Conservation (phyloP, 1,284 basidiomycete species). For the Sporisorium graminicola region DNA sequence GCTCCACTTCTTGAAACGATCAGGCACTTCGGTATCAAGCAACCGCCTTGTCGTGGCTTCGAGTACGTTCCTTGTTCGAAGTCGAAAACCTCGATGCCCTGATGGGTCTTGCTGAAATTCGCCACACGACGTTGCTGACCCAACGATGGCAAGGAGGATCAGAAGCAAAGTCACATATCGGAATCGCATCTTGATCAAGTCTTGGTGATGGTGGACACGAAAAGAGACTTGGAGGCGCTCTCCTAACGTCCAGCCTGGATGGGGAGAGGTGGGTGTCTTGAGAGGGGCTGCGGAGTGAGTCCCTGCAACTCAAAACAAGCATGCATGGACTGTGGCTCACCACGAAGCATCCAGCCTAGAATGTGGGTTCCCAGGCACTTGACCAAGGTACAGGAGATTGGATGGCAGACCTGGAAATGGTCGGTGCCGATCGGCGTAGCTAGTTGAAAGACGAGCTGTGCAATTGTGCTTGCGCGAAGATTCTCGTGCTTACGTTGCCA, state of each 20-base stretch:
- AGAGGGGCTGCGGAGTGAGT: background rate
- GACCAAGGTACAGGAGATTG: background rate
- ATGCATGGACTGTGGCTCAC: too few species aligned
- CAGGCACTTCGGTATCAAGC: slow-evolving; percentile 22
- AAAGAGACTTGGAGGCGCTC: background rate
- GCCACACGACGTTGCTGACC: background rate
- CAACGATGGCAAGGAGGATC: background rate
- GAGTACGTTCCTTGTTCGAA: background rate
- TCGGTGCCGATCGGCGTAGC: background rate
- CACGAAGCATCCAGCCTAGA: background rate
- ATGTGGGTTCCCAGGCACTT: background rate
- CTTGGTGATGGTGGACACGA: background rate
- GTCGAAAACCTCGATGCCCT: background rate
- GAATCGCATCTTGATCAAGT: slow-evolving; percentile 8
- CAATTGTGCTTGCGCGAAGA: background rate
- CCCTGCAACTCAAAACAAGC: background rate
- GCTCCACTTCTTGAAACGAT: slow-evolving; percentile 15
- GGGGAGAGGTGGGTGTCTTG: background rate
- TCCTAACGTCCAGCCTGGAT: background rate
- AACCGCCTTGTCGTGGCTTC: background rate
- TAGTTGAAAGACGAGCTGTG: background rate
- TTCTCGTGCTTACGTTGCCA: background rate
- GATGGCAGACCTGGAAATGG: background rate
- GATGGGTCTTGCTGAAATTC: background rate
- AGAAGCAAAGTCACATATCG: background rate